Conservation (phyloP, 331 rosid genomes). For the Prunus yedoensis region DNA sequence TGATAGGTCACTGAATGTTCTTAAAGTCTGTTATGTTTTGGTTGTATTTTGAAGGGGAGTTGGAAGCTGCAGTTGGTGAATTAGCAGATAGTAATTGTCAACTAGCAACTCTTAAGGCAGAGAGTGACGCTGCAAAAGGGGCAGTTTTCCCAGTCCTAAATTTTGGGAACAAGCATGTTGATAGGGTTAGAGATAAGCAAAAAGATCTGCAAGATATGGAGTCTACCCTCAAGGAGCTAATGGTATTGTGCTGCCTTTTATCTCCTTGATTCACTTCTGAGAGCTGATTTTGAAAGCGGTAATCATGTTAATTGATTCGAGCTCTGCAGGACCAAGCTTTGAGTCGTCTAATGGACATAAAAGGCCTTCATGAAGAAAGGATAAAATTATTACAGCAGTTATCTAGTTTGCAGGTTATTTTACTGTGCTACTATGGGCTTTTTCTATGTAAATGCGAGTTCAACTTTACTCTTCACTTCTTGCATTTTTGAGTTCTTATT, state of each 20-base stretch:
- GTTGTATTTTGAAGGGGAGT: slow-evolving; percentile 63
- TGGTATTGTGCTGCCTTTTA: slow-evolving; percentile 45
- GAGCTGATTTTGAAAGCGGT: background rate
- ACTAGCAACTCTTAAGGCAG: slow-evolving; percentile 63
- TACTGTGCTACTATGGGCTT: background rate
- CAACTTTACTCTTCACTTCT: background rate
- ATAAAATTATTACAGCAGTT: slow-evolving; percentile 67
- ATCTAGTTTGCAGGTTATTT: slow-evolving; percentile 74
- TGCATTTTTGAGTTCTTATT: background rate
- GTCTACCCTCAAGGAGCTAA: slow-evolving; percentile 66
- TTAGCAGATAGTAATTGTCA: slow-evolving; percentile 69
- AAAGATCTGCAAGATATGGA: slow-evolving; percentile 91
- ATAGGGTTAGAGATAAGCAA: slow-evolving; percentile 69
- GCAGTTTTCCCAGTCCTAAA: slow-evolving; percentile 70
- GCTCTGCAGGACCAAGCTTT: slow-evolving; percentile 70
- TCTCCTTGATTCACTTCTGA: slow-evolving; percentile 4
- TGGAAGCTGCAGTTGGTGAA: slow-evolving; percentile 59
- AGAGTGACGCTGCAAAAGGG: slow-evolving; percentile 75
- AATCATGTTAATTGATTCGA: slow-evolving; percentile 21
- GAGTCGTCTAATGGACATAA: slow-evolving; percentile 55
- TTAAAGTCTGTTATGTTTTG: slow-evolving; percentile 20
- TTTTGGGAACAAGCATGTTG: slow-evolving; percentile 62
- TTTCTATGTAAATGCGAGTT: background rate
- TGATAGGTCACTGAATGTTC: slow-evolving; percentile 2
- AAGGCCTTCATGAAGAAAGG: slow-evolving; percentile 77